Conservation (phyloP, 1,139 yeast genomes). For the Scheffersomyces segobiensis region DNA sequence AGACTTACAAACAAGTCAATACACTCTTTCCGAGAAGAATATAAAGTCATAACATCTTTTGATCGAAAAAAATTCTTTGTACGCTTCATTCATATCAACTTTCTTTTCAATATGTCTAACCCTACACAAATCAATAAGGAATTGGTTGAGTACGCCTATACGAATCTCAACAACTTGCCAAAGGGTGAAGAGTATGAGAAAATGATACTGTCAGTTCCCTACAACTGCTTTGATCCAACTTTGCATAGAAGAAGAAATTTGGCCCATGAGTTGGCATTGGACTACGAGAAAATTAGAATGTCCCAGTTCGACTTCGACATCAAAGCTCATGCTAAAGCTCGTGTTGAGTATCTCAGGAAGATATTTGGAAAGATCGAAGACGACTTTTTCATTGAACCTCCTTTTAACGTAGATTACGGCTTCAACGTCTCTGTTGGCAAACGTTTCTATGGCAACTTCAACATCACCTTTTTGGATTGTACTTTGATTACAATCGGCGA, state of each 20-base stretch:
- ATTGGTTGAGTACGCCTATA: slow-evolving; percentile 42
- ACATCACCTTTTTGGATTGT: slow-evolving; percentile 57
- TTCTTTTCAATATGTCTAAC: slow-evolving; percentile 1
- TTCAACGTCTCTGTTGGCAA: slow-evolving; percentile 53
- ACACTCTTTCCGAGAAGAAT: not conserved
- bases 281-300: slow-evolving; percentile 40
- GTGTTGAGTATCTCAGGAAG: slow-evolving; percentile 32
- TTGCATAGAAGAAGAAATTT: slow-evolving; percentile 24
- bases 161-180: slow-evolving; percentile 44
- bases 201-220: slow-evolving; percentile 37
- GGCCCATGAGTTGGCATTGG: slow-evolving; percentile 35
- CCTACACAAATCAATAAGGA: slow-evolving; percentile 29
- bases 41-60: not conserved
- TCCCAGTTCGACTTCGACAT: slow-evolving; percentile 33
- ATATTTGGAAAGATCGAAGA: slow-evolving; percentile 48
- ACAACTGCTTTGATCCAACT: slow-evolving; percentile 32
- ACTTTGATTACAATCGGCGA: slow-evolving; percentile 64
- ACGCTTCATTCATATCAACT: not conserved
- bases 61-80: not conserved
- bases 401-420: slow-evolving; percentile 61
- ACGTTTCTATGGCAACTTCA: slow-evolving; percentile 55
- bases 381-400: slow-evolving; percentile 48
- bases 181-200: slow-evolving; percentile 43
- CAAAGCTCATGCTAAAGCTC: slow-evolving; percentile 32
- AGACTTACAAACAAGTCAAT: not conserved